Base-by-base conservation (phyloP, 2,329 filamentous ascomycete genomes). In the Colletotrichum aenigma region DNA sequence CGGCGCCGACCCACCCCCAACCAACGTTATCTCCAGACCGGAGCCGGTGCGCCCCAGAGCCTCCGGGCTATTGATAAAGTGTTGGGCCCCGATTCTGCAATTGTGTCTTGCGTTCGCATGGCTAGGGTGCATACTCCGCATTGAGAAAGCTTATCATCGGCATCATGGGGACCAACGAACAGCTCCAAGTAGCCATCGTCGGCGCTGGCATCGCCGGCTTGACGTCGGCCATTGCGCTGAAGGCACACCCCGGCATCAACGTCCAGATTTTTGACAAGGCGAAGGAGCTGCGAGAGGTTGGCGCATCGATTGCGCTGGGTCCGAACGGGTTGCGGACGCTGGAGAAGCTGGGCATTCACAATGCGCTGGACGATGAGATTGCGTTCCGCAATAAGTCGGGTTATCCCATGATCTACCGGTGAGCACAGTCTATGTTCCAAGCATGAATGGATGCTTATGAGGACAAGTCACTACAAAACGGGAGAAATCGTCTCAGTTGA, bases 241-340 rank as follows among this genome's bases (percentile, higher is more conserved):
- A 85, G 58, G 80, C 84, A 36, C 84, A 87, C 12, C 81, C 84
- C 1, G 80, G 84, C 10, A 79, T 89, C 43, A 82, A 87, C 26
- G 84, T 90, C 1, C 84, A 89, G 73, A 81, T 90, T 28, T 91
- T 89, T 76, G 89, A 91, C 71, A 84, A 86, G 52, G 86, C 89
- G 0, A 78, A 80, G 2, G 86, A 87, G 75, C 85, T 89, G 48
- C 85, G 82, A 71, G 87, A 89, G 71, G 85, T 89, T 32, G 87
- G 88, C 9, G 87, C 88, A 0, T 87, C 86, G 3, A 88, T 89
- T 21, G 88, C 86, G 2, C 82, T 90, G 6, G 89, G 89, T 4
- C 88, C 88, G 2, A 91, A 91, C 79, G 89, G 89, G 0, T 85
- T 91, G 81, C 85, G 86, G 48, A 88, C 88, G 1, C 80, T 91